A percentile compares a stretch with the other conserved stretches of the same genome.
Conservation (phyloP, 2,329 filamentous ascomycete species). For the Aspergillus phoenicis region DNA sequence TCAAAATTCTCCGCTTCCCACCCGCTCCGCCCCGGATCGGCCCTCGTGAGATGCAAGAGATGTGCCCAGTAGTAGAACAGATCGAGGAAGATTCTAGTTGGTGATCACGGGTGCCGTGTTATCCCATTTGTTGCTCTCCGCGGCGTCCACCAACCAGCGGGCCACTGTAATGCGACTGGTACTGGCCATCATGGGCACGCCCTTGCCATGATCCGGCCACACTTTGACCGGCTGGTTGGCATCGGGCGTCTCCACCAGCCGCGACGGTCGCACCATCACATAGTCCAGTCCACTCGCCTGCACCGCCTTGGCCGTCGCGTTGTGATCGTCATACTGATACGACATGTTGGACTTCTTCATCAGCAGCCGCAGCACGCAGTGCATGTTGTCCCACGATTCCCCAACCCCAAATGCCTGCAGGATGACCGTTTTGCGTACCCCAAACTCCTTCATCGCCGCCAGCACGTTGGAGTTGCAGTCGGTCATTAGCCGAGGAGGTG, state of each 20-base stretch:
- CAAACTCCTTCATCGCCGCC: constrained; percentile 41
- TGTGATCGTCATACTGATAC: constrained; percentile 53
- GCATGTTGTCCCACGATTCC: constrained; percentile 47
- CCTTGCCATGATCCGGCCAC: constrained; percentile 48
- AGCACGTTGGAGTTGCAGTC: constrained; percentile 46
- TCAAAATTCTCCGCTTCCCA: too few relatives aligned
- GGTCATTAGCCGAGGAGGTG: constrained; percentile 51
- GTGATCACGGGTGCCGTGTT: constrained; percentile 51
- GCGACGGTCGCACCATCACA: constrained; percentile 51
- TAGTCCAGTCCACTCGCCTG: constrained; percentile 40
- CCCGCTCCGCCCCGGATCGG: too few relatives aligned
- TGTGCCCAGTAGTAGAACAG: too few relatives aligned
- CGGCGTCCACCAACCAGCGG: constrained; percentile 49
- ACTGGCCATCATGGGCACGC: constrained; percentile 44
- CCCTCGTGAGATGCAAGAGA: too few relatives aligned
- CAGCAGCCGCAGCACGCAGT: constrained; percentile 47
- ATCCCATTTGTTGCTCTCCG: constrained; percentile 47
- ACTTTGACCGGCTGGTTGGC: constrained; percentile 37
- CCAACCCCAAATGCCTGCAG: constrained; percentile 56
- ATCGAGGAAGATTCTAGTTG: constrained; percentile 32
- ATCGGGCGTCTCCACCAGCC: constrained; percentile 46
- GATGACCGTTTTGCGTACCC: constrained; percentile 49
- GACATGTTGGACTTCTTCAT: constrained; percentile 53
- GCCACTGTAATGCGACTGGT: constrained; percentile 48
- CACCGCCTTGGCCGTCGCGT: constrained; percentile 49